Evolutionary conservation across 1,284 basidiomycete species (phyloP).

Genomic region (Malassezia slooffiae): DNA sequence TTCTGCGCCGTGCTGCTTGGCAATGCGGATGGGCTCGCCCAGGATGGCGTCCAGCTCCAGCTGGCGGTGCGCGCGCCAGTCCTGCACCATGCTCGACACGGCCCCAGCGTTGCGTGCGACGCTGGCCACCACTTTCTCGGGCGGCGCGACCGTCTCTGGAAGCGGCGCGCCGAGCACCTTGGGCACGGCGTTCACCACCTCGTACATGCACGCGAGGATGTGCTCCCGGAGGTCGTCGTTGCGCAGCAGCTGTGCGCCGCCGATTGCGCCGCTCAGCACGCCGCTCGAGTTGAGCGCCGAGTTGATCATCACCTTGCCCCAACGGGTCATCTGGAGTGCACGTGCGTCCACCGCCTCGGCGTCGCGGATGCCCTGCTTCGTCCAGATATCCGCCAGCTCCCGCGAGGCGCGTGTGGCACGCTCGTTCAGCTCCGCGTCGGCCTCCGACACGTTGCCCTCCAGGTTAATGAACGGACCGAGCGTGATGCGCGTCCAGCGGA

Average conservation of each 20-base stretch:
- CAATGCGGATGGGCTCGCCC: constrained; percentile 44
- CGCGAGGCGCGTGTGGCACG: constrained; percentile 11
- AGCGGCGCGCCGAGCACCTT: constrained; percentile 45
- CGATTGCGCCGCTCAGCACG: constrained; percentile 48
- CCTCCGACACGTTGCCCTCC: constrained; percentile 14
- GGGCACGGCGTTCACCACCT: constrained; percentile 47
- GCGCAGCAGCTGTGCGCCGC: constrained; percentile 47
- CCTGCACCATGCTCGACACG: constrained; percentile 49
- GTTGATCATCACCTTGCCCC: constrained; percentile 50
- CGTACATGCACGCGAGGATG: constrained; percentile 48
- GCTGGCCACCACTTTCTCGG: constrained; percentile 46
- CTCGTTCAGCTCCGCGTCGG: constrained; percentile 9
- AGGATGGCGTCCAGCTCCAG: constrained; percentile 49
- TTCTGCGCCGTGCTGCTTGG: constrained; percentile 42
- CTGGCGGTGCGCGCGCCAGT: constrained; percentile 46
- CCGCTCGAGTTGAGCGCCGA: constrained; percentile 49
- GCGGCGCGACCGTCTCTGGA: constrained; percentile 45
- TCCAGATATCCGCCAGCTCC: constrained; percentile 38
- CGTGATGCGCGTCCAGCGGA: constrained; percentile 49
- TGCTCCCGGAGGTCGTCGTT: constrained; percentile 46
- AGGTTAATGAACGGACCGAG: constrained; percentile 47
- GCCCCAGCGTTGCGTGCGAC: constrained; percentile 47
- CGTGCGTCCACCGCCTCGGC: constrained; percentile 47
- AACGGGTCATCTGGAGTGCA: constrained; percentile 49
- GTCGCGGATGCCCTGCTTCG: constrained; percentile 47